Evolutionary conservation across 2,329 filamentous ascomycete genomes (phyloP).

Genomic region (Trichophyton verrucosum): DNA sequence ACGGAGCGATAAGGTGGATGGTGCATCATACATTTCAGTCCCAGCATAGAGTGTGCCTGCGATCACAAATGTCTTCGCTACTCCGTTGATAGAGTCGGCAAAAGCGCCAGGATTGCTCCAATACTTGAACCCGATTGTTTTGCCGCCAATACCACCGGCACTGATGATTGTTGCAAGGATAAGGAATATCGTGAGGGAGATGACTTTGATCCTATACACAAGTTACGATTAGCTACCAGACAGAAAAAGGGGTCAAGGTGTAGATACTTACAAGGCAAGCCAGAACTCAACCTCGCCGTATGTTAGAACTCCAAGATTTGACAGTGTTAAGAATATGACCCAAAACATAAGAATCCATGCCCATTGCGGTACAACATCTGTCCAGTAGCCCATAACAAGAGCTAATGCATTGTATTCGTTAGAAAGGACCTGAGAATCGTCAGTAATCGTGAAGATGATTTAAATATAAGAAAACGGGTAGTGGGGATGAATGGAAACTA

Average conservation of each 20-base stretch:
- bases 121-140: slow-evolving; percentile 26
- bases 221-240: not conserved
- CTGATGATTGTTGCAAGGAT: slow-evolving; percentile 26
- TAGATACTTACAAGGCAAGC: slow-evolving; percentile 23
- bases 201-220: slow-evolving; percentile 21
- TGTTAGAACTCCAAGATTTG: slow-evolving; percentile 31
- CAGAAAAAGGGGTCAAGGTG: not conserved
- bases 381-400: slow-evolving; percentile 36
- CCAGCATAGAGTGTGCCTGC: slow-evolving; percentile 13
- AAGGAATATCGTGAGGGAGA: slow-evolving; percentile 23
- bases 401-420: slow-evolving; percentile 39
- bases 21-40: slow-evolving; percentile 5
- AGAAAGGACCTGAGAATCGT: slow-evolving; percentile 16
- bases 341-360: slow-evolving; percentile 38
- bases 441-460: not conserved
- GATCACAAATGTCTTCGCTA: slow-evolving; percentile 26
- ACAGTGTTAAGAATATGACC: slow-evolving; percentile 32
- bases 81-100: slow-evolving; percentile 26
- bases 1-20: not conserved
- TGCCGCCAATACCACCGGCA: slow-evolving; percentile 21
- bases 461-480: too few species aligned
- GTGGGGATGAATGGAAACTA: slow-evolving; percentile 2
- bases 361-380: slow-evolving; percentile 33
- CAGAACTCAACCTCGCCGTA: slow-evolving; percentile 45
- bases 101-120: slow-evolving; percentile 26